Percentiles rank a stretch among this genome's conserved stretches.
Evolutionary conservation across 305 asterid species (phyloP).

Genomic region (Caryopteris hybrid): DNA sequence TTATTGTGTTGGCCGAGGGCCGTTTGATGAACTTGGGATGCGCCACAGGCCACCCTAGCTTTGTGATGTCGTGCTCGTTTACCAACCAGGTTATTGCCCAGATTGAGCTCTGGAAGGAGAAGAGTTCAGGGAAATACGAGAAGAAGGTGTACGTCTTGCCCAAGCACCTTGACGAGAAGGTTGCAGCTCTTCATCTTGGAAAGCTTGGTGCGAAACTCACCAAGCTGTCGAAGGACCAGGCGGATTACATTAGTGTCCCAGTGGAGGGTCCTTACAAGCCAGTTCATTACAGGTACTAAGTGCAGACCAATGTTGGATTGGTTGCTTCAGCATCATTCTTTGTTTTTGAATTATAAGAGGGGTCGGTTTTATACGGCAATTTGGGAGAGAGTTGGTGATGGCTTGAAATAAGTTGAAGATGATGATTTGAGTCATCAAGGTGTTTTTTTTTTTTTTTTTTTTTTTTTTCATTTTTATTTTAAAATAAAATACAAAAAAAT

Average conservation of each 20-base stretch:
- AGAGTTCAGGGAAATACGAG: constrained; percentile 51
- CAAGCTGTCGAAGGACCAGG: constrained; percentile 54
- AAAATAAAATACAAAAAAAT: background rate
- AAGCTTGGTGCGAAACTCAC: constrained; percentile 68
- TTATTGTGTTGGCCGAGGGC: constrained; percentile 65
- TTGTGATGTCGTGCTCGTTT: constrained; percentile 75
- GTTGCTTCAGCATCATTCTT: background rate
- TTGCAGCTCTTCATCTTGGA: constrained; percentile 63
- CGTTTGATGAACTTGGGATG: constrained; percentile 76
- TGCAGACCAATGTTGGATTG: background rate
- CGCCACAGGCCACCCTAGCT: constrained; percentile 76
- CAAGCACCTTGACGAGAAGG: constrained; percentile 70
- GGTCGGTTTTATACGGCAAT: background rate
- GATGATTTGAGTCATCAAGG: constrained; percentile 4
- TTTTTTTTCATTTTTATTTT: background rate
- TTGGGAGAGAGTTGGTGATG: constrained; percentile 17
- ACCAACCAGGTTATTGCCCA: constrained; percentile 78
- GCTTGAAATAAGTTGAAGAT: constrained; percentile 25
- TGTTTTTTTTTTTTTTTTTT: background rate
- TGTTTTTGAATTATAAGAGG: background rate
- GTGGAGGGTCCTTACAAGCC: constrained; percentile 84
- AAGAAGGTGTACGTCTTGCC: constrained; percentile 74
- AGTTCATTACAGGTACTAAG: constrained; percentile 62
- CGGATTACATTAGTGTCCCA: constrained; percentile 58
- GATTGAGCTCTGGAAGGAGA: constrained; percentile 74